These are phyloP conservation scores for Vigna nakashimae DNA, from an alignment of 306 rosid genomes.

Conservation along the genomic window DNA sequence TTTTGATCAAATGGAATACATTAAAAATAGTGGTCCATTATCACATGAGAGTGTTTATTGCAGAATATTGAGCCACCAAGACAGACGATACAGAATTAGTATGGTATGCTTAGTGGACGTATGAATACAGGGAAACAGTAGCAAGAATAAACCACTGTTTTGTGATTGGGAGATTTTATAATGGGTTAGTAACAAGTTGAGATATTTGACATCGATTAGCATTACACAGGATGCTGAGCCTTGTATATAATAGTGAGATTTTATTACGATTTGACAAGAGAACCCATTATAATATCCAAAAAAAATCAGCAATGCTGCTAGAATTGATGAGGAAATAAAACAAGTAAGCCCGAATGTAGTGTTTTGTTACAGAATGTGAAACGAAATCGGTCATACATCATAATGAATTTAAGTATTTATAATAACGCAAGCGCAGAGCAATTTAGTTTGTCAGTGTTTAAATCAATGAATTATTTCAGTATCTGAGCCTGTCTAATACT, in stretches of 20 bases:
- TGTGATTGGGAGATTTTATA: background rate
- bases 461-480: background rate
- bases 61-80: background rate
- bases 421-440: background rate
- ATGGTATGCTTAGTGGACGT: background rate
- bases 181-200: slow-evolving; percentile 3
- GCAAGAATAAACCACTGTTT: background rate
- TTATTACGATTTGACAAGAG: background rate
- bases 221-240: background rate
- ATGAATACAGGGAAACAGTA: background rate
- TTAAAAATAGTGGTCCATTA: background rate
- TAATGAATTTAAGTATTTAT: background rate
- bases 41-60: background rate
- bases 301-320: background rate
- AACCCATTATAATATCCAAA: background rate
- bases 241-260: background rate
- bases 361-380: background rate
- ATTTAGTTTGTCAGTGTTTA: no score
- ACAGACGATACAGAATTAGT: background rate
- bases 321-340: background rate
- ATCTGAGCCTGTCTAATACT: background rate
- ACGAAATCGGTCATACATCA: background rate
- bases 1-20: background rate
- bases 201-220: background rate
- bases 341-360: no score